Conservation (phyloP, 257 asterid species). For the Thymus quinquecostatus region DNA sequence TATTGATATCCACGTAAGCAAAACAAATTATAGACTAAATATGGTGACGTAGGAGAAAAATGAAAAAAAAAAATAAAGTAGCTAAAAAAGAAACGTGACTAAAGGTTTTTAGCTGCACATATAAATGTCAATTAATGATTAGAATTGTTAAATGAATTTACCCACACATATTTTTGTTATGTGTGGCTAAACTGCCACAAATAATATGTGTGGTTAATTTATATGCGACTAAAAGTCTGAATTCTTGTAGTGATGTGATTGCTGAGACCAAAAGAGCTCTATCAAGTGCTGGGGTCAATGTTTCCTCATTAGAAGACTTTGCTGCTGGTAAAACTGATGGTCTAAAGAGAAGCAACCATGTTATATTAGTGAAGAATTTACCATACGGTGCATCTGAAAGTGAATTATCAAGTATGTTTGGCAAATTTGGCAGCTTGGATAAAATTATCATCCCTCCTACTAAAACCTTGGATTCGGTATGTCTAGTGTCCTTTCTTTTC, state of each 20-base stretch:
- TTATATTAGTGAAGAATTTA: slow-evolving; percentile 87
- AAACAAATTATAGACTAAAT: too few relatives aligned
- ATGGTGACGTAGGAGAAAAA: too few relatives aligned
- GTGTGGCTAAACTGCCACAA: too few relatives aligned
- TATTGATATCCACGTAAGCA: too few relatives aligned
- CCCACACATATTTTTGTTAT: too few relatives aligned
- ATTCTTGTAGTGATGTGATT: slow-evolving; percentile 42
- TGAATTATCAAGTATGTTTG: slow-evolving; percentile 80
- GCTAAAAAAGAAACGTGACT: too few relatives aligned
- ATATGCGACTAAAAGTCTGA: too few relatives aligned
- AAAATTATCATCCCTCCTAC: slow-evolving; percentile 83
- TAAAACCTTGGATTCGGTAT: slow-evolving; percentile 90
- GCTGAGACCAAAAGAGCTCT: slow-evolving; percentile 91
- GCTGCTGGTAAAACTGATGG: slow-evolving; percentile 81
- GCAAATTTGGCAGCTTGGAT: slow-evolving; percentile 86
- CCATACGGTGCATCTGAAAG: slow-evolving; percentile 86
- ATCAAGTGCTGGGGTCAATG: slow-evolving; percentile 77
- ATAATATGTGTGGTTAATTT: too few relatives aligned
- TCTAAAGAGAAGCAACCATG: slow-evolving; percentile 87
- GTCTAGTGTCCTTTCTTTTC: slow-evolving; percentile 27
- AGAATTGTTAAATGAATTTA: too few relatives aligned
- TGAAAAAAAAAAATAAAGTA: too few relatives aligned
- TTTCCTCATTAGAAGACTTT: slow-evolving; percentile 72
- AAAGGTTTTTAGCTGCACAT: too few relatives aligned
- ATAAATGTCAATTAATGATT: too few relatives aligned